Percentiles rank a stretch among this genome's conserved stretches.
Conservation (phyloP, 1,284 basidiomycete genomes). For the Cutaneotrichosporon sp. region DNA sequence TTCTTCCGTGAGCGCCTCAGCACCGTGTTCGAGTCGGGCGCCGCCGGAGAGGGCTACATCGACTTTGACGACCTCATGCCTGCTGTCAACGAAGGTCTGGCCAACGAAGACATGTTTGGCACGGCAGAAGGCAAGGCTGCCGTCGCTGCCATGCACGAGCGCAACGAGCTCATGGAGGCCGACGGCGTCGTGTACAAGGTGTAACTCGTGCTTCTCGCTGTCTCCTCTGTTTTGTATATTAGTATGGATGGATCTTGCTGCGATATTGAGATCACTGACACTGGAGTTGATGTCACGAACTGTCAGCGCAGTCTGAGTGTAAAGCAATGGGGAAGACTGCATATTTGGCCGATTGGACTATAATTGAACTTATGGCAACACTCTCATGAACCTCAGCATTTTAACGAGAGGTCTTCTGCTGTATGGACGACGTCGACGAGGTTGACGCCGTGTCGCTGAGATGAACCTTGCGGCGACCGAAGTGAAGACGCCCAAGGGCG, state of each 20-base stretch:
- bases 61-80: constrained; percentile 67
- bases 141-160: constrained; percentile 71
- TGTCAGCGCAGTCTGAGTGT: too few species aligned
- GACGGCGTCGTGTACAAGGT: constrained; percentile 61
- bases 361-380: too few species aligned
- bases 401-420: too few species aligned
- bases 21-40: constrained; percentile 60
- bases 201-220: constrained; percentile 12
- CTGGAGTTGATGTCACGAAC: too few species aligned
- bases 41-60: constrained; percentile 71
- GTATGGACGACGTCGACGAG: neutral
- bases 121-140: constrained; percentile 71
- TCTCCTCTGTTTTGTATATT: neutral
- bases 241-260: neutral
- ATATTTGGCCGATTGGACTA: too few species aligned
- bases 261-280: too few species aligned
- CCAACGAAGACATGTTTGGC: constrained; percentile 65
- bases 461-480: constrained; percentile 5
- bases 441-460: constrained; percentile 1
- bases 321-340: too few species aligned
- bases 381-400: too few species aligned
- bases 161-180: constrained; percentile 81
- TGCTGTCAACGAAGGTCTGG: constrained; percentile 71
- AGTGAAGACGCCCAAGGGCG: constrained; percentile 3
- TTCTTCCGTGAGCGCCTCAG: constrained; percentile 73